Percentiles rank a stretch among this genome's conserved stretches.
Evolutionary conservation across 305 asterid species (phyloP).

Genomic region (Lippia alba): DNA sequence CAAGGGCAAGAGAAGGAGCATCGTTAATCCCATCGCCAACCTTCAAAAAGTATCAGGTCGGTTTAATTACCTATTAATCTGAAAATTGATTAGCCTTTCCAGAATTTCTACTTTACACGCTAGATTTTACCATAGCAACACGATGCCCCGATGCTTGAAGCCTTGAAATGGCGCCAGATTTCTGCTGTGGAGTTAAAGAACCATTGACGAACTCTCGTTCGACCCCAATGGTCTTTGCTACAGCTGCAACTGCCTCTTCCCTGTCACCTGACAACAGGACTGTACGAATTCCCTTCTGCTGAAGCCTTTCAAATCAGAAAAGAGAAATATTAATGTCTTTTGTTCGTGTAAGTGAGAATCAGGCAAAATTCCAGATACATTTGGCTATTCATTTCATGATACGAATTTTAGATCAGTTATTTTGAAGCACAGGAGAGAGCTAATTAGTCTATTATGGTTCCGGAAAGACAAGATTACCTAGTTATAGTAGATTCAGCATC

Average conservation of each 20-base stretch:
- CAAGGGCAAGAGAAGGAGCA: constrained; percentile 97
- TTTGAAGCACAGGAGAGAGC: neutral
- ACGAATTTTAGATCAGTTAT: neutral
- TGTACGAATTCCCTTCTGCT: constrained; percentile 78
- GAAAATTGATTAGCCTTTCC: constrained; percentile 5
- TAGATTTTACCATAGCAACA: constrained; percentile 82
- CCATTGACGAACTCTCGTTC: constrained; percentile 73
- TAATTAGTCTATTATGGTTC: constrained; percentile 11
- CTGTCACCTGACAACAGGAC: constrained; percentile 95
- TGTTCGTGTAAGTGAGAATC: constrained; percentile 30
- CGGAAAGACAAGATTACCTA: constrained; percentile 51
- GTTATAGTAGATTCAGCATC: constrained; percentile 83
- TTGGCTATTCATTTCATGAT: neutral
- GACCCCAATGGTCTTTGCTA: constrained; percentile 80
- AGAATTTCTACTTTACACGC: neutral
- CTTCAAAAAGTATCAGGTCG: constrained; percentile 47
- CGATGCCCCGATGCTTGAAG: constrained; percentile 87
- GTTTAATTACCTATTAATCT: constrained; percentile 7
- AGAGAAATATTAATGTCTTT: constrained; percentile 23
- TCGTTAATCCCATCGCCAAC: constrained; percentile 99
- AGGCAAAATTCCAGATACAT: constrained; percentile 3
- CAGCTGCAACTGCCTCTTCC: constrained; percentile 99
- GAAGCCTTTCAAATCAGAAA: constrained; percentile 61
- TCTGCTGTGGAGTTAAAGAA: constrained; percentile 86
- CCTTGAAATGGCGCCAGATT: constrained; percentile 69